Evolutionary conservation across 805 yeast species (phyloP).

Genomic region (Candida broadrunensis): DNA sequence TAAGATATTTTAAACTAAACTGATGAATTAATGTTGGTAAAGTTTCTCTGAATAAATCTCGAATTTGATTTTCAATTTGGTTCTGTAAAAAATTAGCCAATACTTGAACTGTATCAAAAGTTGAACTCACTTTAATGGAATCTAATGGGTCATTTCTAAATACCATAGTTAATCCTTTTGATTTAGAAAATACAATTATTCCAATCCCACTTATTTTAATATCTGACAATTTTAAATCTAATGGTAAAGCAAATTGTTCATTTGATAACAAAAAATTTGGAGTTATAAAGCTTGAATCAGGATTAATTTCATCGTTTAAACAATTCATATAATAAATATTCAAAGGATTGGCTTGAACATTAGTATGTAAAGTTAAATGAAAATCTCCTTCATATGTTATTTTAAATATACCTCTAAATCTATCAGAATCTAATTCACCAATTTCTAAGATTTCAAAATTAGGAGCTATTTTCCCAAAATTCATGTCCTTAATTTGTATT

Average conservation of each 20-base stretch:
- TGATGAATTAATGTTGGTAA: conserved; percentile 78
- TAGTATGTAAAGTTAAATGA: conserved; percentile 68
- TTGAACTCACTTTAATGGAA: conserved; percentile 74
- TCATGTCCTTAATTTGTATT: conserved; percentile 63
- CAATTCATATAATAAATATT: conserved; percentile 57
- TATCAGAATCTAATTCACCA: conserved; percentile 74
- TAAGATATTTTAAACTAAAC: conserved; percentile 56
- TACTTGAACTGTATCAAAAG: conserved; percentile 83
- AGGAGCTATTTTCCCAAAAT: conserved; percentile 75
- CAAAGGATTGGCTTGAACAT: conserved; percentile 81
- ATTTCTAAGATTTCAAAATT: conserved; percentile 75
- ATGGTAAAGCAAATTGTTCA: conserved; percentile 72
- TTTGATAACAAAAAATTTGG: conserved; percentile 67
- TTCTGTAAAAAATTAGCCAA: conserved; percentile 79
- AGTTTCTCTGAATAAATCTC: conserved; percentile 79
- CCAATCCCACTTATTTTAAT: conserved; percentile 77
- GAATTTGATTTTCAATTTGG: conserved; percentile 77
- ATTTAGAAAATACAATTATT: conserved; percentile 75
- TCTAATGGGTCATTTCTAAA: conserved; percentile 89
- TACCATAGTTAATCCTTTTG: conserved; percentile 81
- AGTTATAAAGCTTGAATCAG: conserved; percentile 45
- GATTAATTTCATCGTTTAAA: conserved; percentile 29
- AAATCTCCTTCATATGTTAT: conserved; percentile 76
- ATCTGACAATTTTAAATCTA: conserved; percentile 70
- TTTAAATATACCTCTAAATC: conserved; percentile 80